Base-by-base conservation (phyloP, 495 filamentous ascomycete species). In the Evansstolkia leycettana region DNA sequence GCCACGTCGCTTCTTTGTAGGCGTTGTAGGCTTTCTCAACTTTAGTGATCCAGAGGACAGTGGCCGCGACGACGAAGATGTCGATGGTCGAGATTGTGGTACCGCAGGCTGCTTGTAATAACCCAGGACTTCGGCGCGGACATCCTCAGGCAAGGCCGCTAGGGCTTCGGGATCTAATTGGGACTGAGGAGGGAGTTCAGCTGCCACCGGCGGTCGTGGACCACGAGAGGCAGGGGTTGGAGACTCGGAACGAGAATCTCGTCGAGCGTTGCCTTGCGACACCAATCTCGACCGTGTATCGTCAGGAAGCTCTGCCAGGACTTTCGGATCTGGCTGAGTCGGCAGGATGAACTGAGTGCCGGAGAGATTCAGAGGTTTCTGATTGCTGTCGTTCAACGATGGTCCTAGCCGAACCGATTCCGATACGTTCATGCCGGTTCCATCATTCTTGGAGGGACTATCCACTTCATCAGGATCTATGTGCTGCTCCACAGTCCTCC, bases 271-370 rank as follows among this genome's bases (percentile, higher is more conserved):
- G 19, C 60, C 57, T 41, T 72, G 67, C 5, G 64, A 50, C 23
- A 75, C 55, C n/a, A 93, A 68, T 42, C 75, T 81, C 28, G 75
- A 75, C 39, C 84, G 70, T 40, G 94, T 90, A 43, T 90, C 82
- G 11, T 63, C 63, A 2, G 84, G 84, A 2, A 93, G 69, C 47
- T 90, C 85, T 1, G 76, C 77, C 18, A 90, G 57, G 1, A 88
- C 76, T 19, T 65, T 58, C 0, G 77, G 80, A 48, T 95, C 87
- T 7, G 81, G 62, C 42, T 87, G 79, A 3, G 76, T 76, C 2
- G 87, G 87, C 46, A 95, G 57, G 40, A 94, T 74, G 52, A 94
- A 94, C 51, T 95, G 87, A 7, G 85, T 89, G 0, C 87, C 87
- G 2, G 70, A 56, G 0, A 80, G 75, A 46, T 95, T 93, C 11